These are phyloP conservation scores for Marchantia paleacea DNA, from an alignment of 225 moss, liverwort and hornwort genomes.

Conservation along the genomic window DNA sequence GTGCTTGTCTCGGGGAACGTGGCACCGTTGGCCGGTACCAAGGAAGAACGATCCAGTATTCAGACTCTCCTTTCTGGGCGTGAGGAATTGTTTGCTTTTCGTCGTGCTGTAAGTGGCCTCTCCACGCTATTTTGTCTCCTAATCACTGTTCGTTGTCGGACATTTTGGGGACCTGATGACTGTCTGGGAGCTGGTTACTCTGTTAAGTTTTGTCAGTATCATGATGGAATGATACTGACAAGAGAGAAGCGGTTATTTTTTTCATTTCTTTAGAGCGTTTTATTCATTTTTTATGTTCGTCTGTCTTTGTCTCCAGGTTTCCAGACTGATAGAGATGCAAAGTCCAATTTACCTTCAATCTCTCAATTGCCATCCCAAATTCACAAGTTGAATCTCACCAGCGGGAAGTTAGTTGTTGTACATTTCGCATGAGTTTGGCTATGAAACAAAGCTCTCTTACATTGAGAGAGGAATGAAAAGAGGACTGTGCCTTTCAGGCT, in stretches of 20 bases:
- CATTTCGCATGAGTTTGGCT: not conserved
- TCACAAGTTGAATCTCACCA: not conserved
- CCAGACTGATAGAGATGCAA: constrained; percentile 90
- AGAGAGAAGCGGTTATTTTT: too few relatives aligned
- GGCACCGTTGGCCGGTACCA: constrained; percentile 62
- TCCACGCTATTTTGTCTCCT: not conserved
- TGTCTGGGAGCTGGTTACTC: not conserved
- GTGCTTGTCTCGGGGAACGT: constrained; percentile 74
- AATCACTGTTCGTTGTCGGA: not conserved
- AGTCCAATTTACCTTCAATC: constrained; percentile 63
- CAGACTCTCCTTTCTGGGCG: constrained; percentile 68
- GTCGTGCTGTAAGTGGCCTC: constrained; percentile 56
- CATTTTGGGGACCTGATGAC: not conserved
- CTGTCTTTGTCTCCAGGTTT: constrained; percentile 51
- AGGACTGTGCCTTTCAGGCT: not conserved
- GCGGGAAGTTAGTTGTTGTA: not conserved
- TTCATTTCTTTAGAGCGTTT: not conserved
- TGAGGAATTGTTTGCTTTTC: constrained; percentile 90
- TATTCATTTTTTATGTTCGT: not conserved
- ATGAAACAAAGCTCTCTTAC: not conserved
- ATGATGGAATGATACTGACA: not conserved
- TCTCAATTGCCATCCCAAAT: constrained; percentile 41
- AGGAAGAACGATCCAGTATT: constrained; percentile 56
- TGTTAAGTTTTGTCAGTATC: not conserved
- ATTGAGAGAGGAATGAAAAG: not conserved